Conservation (phyloP, 1,139 yeast genomes). For the Lodderomyces oxycetoniae region DNA sequence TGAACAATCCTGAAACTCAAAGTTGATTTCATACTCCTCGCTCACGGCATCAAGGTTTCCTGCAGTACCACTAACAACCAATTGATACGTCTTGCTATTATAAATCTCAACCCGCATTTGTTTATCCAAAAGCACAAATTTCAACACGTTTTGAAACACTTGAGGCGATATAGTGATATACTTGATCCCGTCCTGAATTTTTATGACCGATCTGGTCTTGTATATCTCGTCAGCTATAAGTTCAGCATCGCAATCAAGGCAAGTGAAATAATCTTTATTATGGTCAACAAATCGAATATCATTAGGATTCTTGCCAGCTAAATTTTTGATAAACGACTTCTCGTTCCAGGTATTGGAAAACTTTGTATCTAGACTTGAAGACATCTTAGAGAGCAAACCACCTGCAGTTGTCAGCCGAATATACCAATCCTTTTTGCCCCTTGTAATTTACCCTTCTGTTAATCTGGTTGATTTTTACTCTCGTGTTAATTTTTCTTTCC, state of each 20-base stretch:
- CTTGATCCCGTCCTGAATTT: conserved; percentile 48
- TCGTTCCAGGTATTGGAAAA: conserved; percentile 64
- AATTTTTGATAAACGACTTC: conserved; percentile 53
- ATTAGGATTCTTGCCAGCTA: conserved; percentile 43
- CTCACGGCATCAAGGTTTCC: conserved; percentile 66
- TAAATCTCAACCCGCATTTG: conserved; percentile 76
- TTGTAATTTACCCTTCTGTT: too few species aligned
- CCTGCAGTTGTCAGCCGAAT: too few species aligned
- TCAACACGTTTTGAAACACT: conserved; percentile 61
- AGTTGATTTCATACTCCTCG: conserved; percentile 44
- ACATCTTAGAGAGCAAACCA: too few species aligned
- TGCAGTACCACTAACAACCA: conserved; percentile 71
- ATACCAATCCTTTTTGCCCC: too few species aligned
- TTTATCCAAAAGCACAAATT: conserved; percentile 60
- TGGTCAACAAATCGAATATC: conserved; percentile 64
- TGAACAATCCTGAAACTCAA: conserved; percentile 60
- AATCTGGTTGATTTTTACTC: too few species aligned
- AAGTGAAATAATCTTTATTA: conserved; percentile 69
- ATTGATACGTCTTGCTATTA: conserved; percentile 53
- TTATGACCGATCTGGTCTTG: conserved; percentile 76
- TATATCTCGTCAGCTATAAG: conserved; percentile 79
- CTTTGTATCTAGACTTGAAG: conserved; percentile 60
- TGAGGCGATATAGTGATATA: conserved; percentile 77
- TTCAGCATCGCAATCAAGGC: conserved; percentile 73
- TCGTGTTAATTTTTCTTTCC: too few species aligned